These are phyloP conservation scores for Podila horticola DNA, from an alignment of 192 early-diverging fungal species.

Conservation along the genomic window DNA sequence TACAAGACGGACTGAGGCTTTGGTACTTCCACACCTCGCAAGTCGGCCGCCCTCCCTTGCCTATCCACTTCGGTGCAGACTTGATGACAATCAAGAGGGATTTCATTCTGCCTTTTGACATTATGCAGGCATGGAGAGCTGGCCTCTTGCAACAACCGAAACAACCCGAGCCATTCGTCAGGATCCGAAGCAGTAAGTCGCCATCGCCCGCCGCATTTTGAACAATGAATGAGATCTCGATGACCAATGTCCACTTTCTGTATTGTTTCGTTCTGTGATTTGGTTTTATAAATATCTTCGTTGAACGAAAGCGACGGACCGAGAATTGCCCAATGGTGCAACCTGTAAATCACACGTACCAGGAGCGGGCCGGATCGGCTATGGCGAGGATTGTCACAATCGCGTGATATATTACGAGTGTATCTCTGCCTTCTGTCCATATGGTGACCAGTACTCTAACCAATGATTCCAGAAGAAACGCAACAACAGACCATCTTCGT, in stretches of 20 bases:
- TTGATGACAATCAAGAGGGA: conserved; percentile 65
- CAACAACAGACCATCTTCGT: conserved; percentile 58
- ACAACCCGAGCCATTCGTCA: conserved; percentile 60
- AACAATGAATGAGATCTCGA: neutral
- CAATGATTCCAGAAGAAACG: conserved; percentile 75
- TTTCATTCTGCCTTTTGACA: conserved; percentile 75
- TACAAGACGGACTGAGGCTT: too few species aligned
- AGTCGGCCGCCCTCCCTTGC: conserved; percentile 55
- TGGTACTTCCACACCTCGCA: too few species aligned
- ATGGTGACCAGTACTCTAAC: conserved; percentile 75
- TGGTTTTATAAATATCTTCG: conserved; percentile 71
- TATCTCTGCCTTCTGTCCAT: conserved; percentile 69
- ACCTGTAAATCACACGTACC: conserved; percentile 64
- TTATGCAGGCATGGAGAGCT: conserved; percentile 59
- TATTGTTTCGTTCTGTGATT: neutral
- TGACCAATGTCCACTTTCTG: too few species aligned
- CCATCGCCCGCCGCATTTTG: neutral
- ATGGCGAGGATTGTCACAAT: conserved; percentile 79
- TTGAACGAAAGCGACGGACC: conserved; percentile 73
- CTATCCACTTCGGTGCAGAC: conserved; percentile 68
- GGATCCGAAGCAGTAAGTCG: conserved; percentile 66
- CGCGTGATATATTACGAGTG: conserved; percentile 84
- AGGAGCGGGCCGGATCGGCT: conserved; percentile 63
- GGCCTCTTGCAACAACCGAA: conserved; percentile 35
- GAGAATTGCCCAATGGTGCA: conserved; percentile 62